Evolutionary conservation across 495 filamentous ascomycete genomes (phyloP).

Genomic region (Opeltia flavorubescens): DNA sequence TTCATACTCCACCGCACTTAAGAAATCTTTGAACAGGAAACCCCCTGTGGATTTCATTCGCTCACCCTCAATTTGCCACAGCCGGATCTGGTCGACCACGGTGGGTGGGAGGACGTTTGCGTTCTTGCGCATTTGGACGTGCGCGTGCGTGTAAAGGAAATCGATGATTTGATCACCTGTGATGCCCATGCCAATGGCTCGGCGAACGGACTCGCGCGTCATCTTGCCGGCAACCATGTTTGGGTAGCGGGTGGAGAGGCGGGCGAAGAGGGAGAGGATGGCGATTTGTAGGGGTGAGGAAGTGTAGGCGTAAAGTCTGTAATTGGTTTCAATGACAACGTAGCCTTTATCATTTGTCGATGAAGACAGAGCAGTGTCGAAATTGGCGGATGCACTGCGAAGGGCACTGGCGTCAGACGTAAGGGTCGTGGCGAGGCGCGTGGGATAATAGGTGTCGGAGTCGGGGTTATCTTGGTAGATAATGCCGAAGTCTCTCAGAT

Average conservation of each 20-base stretch:
- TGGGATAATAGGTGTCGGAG: constrained; percentile 73
- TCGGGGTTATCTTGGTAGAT: constrained; percentile 49
- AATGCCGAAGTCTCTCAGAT: constrained; percentile 81
- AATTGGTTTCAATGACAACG: constrained; percentile 98
- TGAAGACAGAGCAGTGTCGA: constrained; percentile 35
- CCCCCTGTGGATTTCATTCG: constrained; percentile 70
- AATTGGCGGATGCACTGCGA: constrained; percentile 42
- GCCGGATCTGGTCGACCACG: constrained; percentile 89
- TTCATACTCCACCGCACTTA: constrained; percentile 58
- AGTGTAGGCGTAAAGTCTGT: constrained; percentile 94
- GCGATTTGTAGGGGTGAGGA: constrained; percentile 83
- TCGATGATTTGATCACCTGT: constrained; percentile 86
- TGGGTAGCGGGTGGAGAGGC: constrained; percentile 73
- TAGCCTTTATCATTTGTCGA: constrained; percentile 46
- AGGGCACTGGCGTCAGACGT: constrained; percentile 67
- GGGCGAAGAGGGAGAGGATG: constrained; percentile 79
- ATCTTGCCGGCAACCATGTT: constrained; percentile 85
- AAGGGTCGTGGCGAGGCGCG: constrained; percentile 84
- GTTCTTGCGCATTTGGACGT: constrained; percentile 73
- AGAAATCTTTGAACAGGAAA: constrained; percentile 84
- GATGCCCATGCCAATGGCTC: constrained; percentile 80
- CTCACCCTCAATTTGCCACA: constrained; percentile 96
- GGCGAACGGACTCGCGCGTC: constrained; percentile 70
- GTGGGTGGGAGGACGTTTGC: constrained; percentile 64
- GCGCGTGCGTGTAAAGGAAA: constrained; percentile 78